Evolutionary conservation across 1,284 basidiomycete species (phyloP), one percentile per base, ranked within the genome.

Genomic region (Cryptococcus jaspeensis): DNA sequence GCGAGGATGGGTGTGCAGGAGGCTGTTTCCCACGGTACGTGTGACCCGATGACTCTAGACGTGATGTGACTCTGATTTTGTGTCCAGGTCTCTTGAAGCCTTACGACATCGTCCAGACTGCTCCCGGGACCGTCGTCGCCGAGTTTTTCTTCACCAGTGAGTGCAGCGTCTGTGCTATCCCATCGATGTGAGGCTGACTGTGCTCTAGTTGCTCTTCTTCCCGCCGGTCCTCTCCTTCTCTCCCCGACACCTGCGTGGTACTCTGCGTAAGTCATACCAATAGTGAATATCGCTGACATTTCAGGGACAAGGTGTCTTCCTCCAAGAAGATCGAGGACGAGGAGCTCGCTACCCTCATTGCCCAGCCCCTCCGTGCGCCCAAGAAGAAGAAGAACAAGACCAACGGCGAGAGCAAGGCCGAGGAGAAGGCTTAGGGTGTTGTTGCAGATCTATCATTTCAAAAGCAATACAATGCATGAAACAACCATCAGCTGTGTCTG

Each of bases 1-100:
- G 89, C 92, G 22, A 87, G 93, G 53, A 88, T 99, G 84, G 95
- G 95, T 69, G 84, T 99, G 37, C 89, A 92, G 77, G 95, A 99
- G 81, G 94, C 94, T 58, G 90, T 92, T 45, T 88, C 94, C 75
- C 95, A 99, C 78, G 86, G 85, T 72, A 44, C 52, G 64, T 55
- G 9, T 28, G 7, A 37, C 13, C 20, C 8, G n/a, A 20, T 23
- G 36, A 20, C 18, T n/a, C 12, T 18, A 11, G 5, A 12, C 28
- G 37, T 52, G 43, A 38, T 41, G 38, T 18, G n/a, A 20, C 47
- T 8, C 51, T 55, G n/a, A 36, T 23, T 8, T 35, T 23, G 16
- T 36, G 39, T 18, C 2, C 48, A 73, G 72, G 71, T 53, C 70
- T 78, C 28, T 63, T 78, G 58, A 71, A 72, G 58, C 70, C 76